phyloP scores from a whole-genome alignment of 495 filamentous ascomycete genomes.

The Tuber calosporum region DNA sequence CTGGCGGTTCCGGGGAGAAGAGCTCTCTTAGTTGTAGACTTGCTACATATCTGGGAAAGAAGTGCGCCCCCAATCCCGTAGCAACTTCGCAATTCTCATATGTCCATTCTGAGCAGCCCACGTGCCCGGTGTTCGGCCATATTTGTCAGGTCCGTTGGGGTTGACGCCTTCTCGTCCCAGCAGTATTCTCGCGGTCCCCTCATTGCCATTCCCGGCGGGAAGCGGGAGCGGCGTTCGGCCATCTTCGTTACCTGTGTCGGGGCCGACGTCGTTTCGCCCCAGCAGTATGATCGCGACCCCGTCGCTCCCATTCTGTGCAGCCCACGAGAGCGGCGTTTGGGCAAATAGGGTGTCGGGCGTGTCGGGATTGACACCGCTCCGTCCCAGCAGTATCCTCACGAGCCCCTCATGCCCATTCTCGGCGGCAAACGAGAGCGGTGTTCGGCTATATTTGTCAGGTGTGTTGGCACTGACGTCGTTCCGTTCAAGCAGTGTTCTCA shows the following conservation, averaged over 20 bases:
- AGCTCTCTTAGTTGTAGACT: neutral
- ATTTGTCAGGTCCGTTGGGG: neutral
- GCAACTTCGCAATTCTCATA: neutral
- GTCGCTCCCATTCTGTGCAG: neutral
- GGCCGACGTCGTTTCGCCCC: neutral
- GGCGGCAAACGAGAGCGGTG: neutral
- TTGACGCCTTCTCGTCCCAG: neutral
- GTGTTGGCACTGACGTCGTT: neutral
- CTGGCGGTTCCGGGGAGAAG: neutral
- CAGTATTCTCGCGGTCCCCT: neutral
- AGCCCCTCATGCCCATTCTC: neutral
- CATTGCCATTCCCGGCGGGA: neutral
- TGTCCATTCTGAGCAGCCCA: neutral
- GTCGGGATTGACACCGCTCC: neutral
- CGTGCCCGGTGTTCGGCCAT: neutral
- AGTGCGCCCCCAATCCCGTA: neutral
- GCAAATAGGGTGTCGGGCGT: neutral
- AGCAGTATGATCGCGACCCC: neutral
- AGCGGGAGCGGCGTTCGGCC: neutral
- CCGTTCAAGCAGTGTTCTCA: neutral
- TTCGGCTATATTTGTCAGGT: neutral
- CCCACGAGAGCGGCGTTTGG: neutral
- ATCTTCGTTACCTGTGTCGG: neutral
- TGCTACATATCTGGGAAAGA: neutral
- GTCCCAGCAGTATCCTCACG: neutral